Evolutionary conservation across 1,139 yeast species (phyloP), one percentile per base, ranked within the genome.

Genomic region (Casaregolazyma suthepensis): DNA sequence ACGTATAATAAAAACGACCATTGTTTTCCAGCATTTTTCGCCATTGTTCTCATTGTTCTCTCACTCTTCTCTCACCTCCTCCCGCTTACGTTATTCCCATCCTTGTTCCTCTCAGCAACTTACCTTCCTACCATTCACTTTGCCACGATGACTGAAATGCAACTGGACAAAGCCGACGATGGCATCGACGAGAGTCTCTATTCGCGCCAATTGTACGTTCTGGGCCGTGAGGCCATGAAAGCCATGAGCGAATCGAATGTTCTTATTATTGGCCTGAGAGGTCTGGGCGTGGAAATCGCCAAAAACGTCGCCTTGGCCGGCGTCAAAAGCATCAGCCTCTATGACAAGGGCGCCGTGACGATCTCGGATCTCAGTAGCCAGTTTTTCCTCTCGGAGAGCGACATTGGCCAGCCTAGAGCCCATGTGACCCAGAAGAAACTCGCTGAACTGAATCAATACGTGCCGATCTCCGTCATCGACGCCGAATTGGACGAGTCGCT

Each of bases 231-330:
- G 63, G 99, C 99, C 53, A 93, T 93, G 99, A 77, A 91, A 65
- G 87, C 89, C 70, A 88, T 93, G 97, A 96, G 93, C 66, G 78
- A 81, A 61, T 90, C 98, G 46, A 89, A 87, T 64, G 96, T 93
- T 18, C 79, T 93, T 52, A 77, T 93, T 53, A 81, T 91, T 59
- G 99, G 99, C 2, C 74, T 91, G 58, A 84, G 83, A 66, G 99
- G 99, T 42, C 75, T 93, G 50, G 99, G 99, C 62, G 80, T 88
- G 48, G 99, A 93, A 71, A 90, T 93, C 57, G 97, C 99, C 43
- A 94, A 93, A 72, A 93, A 93, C 71, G 89, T 93, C 54, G 96
- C 96, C 0, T 78, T 93, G 53, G 99, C 99, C 2, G 99, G 99
- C 62, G 99, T 93, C 63, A 94, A 93, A 73, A 85, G 96, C 17